Conservation (phyloP, 1,284 basidiomycete species). For the Irpex lacteus region DNA sequence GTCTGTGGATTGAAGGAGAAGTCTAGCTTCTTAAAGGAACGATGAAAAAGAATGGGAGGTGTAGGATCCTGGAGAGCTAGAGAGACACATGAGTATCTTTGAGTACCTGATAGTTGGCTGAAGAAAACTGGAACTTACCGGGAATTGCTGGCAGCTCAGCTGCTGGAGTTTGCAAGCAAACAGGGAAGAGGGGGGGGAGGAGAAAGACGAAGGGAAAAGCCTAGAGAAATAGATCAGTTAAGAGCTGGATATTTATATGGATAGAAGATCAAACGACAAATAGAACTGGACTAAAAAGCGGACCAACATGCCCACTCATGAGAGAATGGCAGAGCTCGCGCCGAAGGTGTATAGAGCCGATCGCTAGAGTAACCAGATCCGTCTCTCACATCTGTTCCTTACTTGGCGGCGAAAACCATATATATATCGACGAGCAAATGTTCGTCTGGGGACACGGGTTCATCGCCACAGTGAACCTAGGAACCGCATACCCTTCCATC, state of each 20-base stretch:
- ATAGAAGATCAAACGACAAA: not conserved
- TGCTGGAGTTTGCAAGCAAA: constrained; percentile 25
- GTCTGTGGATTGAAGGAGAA: constrained; percentile 23
- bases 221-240: constrained; percentile 1
- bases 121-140: constrained; percentile 21
- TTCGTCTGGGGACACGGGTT: too few relatives aligned
- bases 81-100: not conserved
- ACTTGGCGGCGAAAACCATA: too few relatives aligned
- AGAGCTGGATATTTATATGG: constrained; percentile 3
- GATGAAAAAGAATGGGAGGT: constrained; percentile 34
- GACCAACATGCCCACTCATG: too few relatives aligned
- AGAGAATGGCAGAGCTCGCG: too few relatives aligned
- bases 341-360: too few relatives aligned
- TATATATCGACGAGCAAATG: too few relatives aligned
- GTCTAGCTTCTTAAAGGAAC: constrained; percentile 33
- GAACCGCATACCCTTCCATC: too few relatives aligned
- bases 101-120: not conserved
- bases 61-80: constrained; percentile 29
- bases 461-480: too few relatives aligned
- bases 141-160: constrained; percentile 37
- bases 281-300: too few relatives aligned
- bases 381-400: too few relatives aligned
- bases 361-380: too few relatives aligned
- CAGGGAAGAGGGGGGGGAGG: constrained; percentile 19
- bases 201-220: constrained; percentile 16